phyloP scores from a whole-genome alignment of 192 early-diverging fungal species.

The Lobosporangium transversale region DNA sequence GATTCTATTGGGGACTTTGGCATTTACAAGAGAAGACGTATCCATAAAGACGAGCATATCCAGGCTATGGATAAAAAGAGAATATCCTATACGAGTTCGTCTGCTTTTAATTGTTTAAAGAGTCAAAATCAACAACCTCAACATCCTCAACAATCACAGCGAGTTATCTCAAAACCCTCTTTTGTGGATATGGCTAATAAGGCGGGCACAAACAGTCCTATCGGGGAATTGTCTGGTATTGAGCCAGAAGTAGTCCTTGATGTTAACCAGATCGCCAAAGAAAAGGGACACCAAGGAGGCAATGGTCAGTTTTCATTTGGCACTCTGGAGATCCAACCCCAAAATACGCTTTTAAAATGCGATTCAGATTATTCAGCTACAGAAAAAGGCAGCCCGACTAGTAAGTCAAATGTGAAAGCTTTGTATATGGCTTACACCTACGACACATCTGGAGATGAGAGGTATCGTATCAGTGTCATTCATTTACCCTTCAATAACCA shows the following conservation, averaged over 20 bases:
- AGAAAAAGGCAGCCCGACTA: neutral
- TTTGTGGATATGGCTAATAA: no score
- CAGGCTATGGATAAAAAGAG: neutral
- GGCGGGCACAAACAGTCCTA: neutral
- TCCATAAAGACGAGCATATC: neutral
- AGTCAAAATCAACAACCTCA: neutral
- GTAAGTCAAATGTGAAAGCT: no score
- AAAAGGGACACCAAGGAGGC: neutral
- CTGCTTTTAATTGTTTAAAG: neutral
- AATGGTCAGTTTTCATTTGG: slow-evolving; percentile 24
- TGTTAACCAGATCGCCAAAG: slow-evolving; percentile 32
- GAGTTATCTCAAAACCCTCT: no score
- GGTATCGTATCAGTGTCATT: slow-evolving; percentile 17
- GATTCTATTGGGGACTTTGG: slow-evolving; percentile 14
- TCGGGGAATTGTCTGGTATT: neutral
- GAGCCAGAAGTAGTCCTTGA: slow-evolving; percentile 19
- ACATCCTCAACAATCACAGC: no score
- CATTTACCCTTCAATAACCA: no score
- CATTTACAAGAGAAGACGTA: slow-evolving; percentile 31
- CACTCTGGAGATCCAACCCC: slow-evolving; percentile 30
- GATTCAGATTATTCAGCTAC: neutral
- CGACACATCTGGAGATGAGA: slow-evolving; percentile 26
- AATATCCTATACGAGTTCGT: neutral
- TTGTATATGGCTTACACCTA: slow-evolving; percentile 25
- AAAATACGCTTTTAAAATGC: slow-evolving; percentile 3